Evolutionary conservation across 352 stramenopile species (phyloP), one percentile per base, ranked within the genome.

Genomic region (Globisporangium uncinulatum): DNA sequence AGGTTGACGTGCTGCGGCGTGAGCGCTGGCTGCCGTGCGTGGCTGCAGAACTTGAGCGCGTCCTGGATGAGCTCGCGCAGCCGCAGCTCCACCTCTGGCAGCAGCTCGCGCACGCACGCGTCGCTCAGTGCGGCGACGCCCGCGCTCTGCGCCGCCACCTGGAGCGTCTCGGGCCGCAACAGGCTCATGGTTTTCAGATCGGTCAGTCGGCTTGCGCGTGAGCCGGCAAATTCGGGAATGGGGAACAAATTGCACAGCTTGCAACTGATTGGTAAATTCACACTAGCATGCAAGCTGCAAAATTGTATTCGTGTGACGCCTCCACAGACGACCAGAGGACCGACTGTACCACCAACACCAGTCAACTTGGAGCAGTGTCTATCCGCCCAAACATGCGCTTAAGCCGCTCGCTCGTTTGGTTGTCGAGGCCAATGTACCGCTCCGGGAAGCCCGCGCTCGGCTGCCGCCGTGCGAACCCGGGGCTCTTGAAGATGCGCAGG

Each of bases 51-150:
- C 72, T 94, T 92, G 55, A 92, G 77, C 56, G 84, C 82, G 53
- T 94, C 82, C 70, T 94, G 84, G 15, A 94, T 73, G 48, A 94
- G 62, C 68, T 92, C 76, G 17, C 84, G 84, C 63, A 94, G 69
- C 29, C 84, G 82, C 17, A 94, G 66, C 67, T 94, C 84, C 47
- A 92, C 74, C 52, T 94, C 80, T 0, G 83, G 79, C 9, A 92
- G 73, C 39, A 94, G 59, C 57, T 87, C 80, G 14, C 62, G 61
- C 51, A 89, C 70, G 56, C 77, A 90, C 29, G 76, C 80, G 44
- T 80, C 67, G 56, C 67, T 79, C 7, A 94, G 71, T n/a, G 78
- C 64, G 48, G 87, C 81, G 60, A 94, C 70, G 14, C 80, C 83
- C 17, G 87, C 65, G 62, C 75, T 89, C 67, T 94, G 82, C 53